These are phyloP conservation scores for Apiospora pterosperma DNA, from an alignment of 2,329 filamentous ascomycete genomes.

Conservation along the genomic window DNA sequence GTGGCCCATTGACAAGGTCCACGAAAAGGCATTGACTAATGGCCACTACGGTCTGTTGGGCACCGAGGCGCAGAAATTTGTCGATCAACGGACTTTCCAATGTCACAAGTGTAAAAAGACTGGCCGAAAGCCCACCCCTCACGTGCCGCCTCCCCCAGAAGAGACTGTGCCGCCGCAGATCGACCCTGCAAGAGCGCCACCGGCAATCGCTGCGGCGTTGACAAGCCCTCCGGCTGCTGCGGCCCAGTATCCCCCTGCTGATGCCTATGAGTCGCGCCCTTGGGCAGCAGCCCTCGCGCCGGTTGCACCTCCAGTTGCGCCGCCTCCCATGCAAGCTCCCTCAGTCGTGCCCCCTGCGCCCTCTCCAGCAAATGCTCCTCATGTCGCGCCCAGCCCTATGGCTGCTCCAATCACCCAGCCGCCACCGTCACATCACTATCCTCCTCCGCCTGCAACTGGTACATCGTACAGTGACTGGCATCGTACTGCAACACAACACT, in stretches of 20 bases:
- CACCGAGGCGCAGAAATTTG: slow-evolving; percentile 55
- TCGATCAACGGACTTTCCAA: slow-evolving; percentile 61
- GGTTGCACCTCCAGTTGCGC: slow-evolving; percentile 9
- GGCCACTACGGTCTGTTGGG: slow-evolving; percentile 48
- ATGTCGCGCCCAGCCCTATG: slow-evolving; percentile 24
- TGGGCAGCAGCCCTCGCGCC: not conserved
- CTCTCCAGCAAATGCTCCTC: slow-evolving; percentile 11
- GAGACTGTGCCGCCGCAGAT: slow-evolving; percentile 23
- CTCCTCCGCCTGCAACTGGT: slow-evolving; percentile 26
- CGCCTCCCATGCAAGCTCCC: slow-evolving; percentile 22
- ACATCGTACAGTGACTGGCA: slow-evolving; percentile 46
- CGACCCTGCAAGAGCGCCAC: slow-evolving; percentile 22
- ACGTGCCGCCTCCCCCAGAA: slow-evolving; percentile 22
- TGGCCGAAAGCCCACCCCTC: slow-evolving; percentile 41
- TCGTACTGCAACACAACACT: slow-evolving; percentile 46
- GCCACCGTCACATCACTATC: slow-evolving; percentile 35
- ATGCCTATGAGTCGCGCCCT: not conserved
- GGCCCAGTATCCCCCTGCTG: slow-evolving; percentile 13
- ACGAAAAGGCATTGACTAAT: slow-evolving; percentile 50
- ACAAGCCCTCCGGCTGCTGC: slow-evolving; percentile 22
- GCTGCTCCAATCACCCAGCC: slow-evolving; percentile 32
- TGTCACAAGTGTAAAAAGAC: slow-evolving; percentile 71
- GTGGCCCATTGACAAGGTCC: slow-evolving; percentile 57
- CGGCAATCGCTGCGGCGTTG: slow-evolving; percentile 19
- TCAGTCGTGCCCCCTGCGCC: slow-evolving; percentile 19